Evolutionary conservation across 2,329 filamentous ascomycete species (phyloP).

Genomic region (Nemania sp.): DNA sequence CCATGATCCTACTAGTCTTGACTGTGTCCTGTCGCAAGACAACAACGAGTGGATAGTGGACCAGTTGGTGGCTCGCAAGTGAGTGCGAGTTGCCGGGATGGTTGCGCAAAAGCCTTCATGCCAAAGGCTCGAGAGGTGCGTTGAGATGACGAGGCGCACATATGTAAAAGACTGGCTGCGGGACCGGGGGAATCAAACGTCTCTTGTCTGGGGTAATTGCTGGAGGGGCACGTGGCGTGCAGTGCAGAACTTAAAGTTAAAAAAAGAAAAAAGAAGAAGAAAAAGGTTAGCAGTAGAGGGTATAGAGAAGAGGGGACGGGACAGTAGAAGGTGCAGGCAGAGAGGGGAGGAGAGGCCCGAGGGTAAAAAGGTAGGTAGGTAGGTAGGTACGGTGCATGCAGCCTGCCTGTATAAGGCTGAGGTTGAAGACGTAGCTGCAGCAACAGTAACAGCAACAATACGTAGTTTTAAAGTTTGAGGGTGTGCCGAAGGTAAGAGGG

Average conservation of each 20-base stretch:
- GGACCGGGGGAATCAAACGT: background rate
- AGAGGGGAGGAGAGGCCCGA: background rate
- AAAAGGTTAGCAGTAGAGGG: background rate
- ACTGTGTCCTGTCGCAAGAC: conserved; percentile 23
- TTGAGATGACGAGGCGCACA: conserved; percentile 29
- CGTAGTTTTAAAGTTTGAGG: background rate
- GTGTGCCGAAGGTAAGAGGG: conserved; percentile 9
- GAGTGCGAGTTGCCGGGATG: conserved; percentile 12
- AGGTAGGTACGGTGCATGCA: background rate
- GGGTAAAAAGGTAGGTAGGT: background rate
- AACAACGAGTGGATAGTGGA: conserved; percentile 30
- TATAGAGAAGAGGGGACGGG: background rate
- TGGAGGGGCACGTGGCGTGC: background rate
- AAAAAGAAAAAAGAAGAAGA: background rate
- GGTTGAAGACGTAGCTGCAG: conserved; percentile 15
- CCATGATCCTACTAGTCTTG: conserved; percentile 29
- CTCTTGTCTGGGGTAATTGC: background rate
- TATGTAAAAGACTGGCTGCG: conserved; percentile 25
- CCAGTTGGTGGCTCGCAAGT: conserved; percentile 12
- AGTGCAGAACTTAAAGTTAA: background rate
- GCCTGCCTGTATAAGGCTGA: conserved; percentile 31
- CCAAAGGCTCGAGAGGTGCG: conserved; percentile 31
- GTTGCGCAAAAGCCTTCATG: conserved; percentile 29
- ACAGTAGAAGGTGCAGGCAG: background rate
- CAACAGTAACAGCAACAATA: background rate